Evolutionary conservation across 2,329 filamentous ascomycete species (phyloP).

Genomic region (Alternaria rosae): DNA sequence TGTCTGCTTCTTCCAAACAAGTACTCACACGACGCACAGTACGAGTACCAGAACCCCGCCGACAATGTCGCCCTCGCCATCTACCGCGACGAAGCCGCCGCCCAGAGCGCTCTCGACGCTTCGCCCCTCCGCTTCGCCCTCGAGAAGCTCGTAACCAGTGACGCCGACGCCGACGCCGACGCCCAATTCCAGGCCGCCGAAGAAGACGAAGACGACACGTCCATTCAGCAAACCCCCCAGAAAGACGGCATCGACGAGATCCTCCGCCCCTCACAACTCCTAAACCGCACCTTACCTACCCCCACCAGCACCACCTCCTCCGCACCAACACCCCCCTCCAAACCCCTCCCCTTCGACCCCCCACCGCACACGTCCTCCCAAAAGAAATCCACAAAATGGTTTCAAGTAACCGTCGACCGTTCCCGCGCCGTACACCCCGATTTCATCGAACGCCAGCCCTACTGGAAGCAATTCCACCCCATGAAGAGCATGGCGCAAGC

Average conservation of each 20-base stretch:
- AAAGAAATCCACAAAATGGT: slow-evolving; percentile 41
- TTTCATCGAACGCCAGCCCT: slow-evolving; percentile 49
- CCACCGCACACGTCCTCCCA: slow-evolving; percentile 5
- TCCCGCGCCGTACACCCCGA: slow-evolving; percentile 52
- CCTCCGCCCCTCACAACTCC: slow-evolving; percentile 36
- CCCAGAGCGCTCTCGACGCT: slow-evolving; percentile 52
- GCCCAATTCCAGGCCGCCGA: background rate
- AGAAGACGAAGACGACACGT: slow-evolving; percentile 19
- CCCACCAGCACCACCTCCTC: slow-evolving; percentile 2
- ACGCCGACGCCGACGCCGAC: background rate
- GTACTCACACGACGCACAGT: slow-evolving; percentile 32
- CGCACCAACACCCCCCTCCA: background rate
- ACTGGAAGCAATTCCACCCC: slow-evolving; percentile 43
- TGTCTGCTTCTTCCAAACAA: background rate
- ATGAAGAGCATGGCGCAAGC: slow-evolving; percentile 44
- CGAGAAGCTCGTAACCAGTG: slow-evolving; percentile 34
- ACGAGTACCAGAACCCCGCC: slow-evolving; percentile 53
- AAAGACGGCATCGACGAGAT: slow-evolving; percentile 41
- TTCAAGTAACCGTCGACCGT: slow-evolving; percentile 52
- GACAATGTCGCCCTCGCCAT: slow-evolving; percentile 57
- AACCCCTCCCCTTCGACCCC: slow-evolving; percentile 36
- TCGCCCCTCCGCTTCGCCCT: slow-evolving; percentile 58
- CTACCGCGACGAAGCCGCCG: slow-evolving; percentile 52
- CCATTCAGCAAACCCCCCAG: slow-evolving; percentile 4
- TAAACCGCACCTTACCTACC: slow-evolving; percentile 19